These are phyloP conservation scores for Aspergillus melleus DNA, from an alignment of 2,329 filamentous ascomycete genomes.

Conservation along the genomic window DNA sequence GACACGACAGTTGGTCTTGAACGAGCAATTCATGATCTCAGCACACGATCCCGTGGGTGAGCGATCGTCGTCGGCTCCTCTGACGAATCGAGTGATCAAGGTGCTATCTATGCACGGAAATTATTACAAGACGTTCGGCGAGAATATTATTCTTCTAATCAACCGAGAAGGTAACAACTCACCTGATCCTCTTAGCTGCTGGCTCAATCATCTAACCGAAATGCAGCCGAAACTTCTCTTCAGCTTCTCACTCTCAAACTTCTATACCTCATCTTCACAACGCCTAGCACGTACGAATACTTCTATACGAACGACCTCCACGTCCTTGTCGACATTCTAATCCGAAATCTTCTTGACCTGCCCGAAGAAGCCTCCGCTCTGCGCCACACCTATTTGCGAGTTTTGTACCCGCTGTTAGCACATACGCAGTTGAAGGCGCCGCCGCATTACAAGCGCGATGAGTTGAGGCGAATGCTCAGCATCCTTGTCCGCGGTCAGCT, in stretches of 20 bases:
- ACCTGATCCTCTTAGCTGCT: neutral
- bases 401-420: slow-evolving; percentile 83
- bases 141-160: slow-evolving; percentile 92
- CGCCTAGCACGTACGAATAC: slow-evolving; percentile 87
- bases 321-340: slow-evolving; percentile 91
- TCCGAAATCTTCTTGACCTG: slow-evolving; percentile 93
- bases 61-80: slow-evolving; percentile 47
- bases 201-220: neutral
- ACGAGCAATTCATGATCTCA: slow-evolving; percentile 95
- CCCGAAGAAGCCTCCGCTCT: slow-evolving; percentile 74
- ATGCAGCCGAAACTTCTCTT: slow-evolving; percentile 74
- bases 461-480: slow-evolving; percentile 73
- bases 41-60: slow-evolving; percentile 54
- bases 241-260: slow-evolving; percentile 97
- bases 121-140: slow-evolving; percentile 88
- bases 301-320: slow-evolving; percentile 98
- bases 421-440: slow-evolving; percentile 87
- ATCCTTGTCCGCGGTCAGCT: slow-evolving; percentile 73
- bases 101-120: slow-evolving; percentile 78
- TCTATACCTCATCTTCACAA: slow-evolving; percentile 93
- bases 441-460: slow-evolving; percentile 87
- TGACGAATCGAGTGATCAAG: slow-evolving; percentile 95
- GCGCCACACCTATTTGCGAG: slow-evolving; percentile 90
- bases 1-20: slow-evolving; percentile 74
- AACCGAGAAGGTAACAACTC: slow-evolving; percentile 73